Evolutionary conservation across 768 basidiomycete species (phyloP).

Genomic region (Kwoniella bestiolae): DNA sequence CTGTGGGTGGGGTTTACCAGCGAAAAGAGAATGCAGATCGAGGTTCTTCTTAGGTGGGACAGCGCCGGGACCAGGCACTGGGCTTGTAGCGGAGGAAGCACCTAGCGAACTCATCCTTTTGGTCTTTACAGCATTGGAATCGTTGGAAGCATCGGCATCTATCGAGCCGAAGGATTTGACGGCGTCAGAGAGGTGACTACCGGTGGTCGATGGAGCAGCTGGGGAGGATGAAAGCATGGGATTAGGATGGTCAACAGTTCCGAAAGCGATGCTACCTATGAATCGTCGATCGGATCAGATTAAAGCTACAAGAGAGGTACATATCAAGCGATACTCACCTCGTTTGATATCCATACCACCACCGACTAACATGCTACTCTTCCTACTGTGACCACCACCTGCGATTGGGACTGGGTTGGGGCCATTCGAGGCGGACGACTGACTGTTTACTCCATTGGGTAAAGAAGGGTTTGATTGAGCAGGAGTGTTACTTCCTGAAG

Average conservation of each 20-base stretch:
- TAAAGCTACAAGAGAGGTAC: background rate
- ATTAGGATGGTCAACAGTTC: constrained; percentile 80
- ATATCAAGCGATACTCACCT: constrained; percentile 60
- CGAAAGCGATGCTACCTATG: constrained; percentile 74
- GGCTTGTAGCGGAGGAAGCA: constrained; percentile 29
- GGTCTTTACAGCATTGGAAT: constrained; percentile 60
- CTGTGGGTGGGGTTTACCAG: constrained; percentile 29
- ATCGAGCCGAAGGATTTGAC: constrained; percentile 85
- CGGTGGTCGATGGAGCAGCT: constrained; percentile 65
- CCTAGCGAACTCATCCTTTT: constrained; percentile 23
- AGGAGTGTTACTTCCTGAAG: constrained; percentile 22
- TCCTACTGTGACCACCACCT: constrained; percentile 67
- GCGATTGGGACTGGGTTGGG: constrained; percentile 24
- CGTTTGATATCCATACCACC: constrained; percentile 72
- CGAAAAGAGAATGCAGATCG: constrained; percentile 61
- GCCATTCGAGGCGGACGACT: constrained; percentile 17
- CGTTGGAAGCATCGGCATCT: constrained; percentile 60
- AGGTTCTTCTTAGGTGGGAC: constrained; percentile 55
- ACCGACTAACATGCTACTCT: constrained; percentile 73
- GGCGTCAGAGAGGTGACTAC: constrained; percentile 65
- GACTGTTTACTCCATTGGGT: constrained; percentile 25
- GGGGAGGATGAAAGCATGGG: constrained; percentile 83
- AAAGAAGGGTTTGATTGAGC: constrained; percentile 17
- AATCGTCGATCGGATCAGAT: constrained; percentile 1
- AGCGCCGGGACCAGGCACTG: constrained; percentile 26